These are phyloP conservation scores for Chionographis japonica DNA, from an alignment of 106 monocot species.

Conservation along the genomic window DNA sequence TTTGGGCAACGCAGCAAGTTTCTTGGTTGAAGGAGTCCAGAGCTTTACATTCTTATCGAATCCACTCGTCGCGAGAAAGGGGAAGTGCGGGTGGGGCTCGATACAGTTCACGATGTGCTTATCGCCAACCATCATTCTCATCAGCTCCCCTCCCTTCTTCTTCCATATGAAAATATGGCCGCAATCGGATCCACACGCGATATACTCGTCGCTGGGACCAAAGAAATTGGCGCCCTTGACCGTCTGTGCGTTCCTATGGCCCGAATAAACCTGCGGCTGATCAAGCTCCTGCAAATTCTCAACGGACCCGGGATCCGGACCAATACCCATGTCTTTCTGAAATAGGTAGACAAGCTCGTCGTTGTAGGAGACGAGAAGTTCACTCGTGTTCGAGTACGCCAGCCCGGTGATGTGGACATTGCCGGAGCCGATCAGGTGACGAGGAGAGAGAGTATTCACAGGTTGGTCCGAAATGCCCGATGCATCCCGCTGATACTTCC, in stretches of 20 bases:
- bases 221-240: constrained; percentile 81
- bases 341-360: constrained; percentile 81
- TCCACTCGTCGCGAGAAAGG: constrained; percentile 82
- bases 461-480: constrained; percentile 40
- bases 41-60: constrained; percentile 73
- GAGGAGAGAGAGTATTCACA: constrained; percentile 58
- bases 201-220: constrained; percentile 75
- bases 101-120: constrained; percentile 77
- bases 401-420: constrained; percentile 71
- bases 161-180: constrained; percentile 82
- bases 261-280: constrained; percentile 65
- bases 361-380: constrained; percentile 82
- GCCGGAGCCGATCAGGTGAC: constrained; percentile 38
- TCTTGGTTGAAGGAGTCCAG: constrained; percentile 55
- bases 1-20: constrained; percentile 33
- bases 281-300: constrained; percentile 24
- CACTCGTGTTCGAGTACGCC: constrained; percentile 72
- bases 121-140: constrained; percentile 73
- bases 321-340: constrained; percentile 60
- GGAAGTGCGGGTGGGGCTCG: constrained; percentile 65
- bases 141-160: constrained; percentile 58
- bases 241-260: constrained; percentile 73
- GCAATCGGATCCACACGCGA: constrained; percentile 86
- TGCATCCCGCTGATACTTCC: constrained; percentile 43
- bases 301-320: constrained; percentile 36